A percentile compares a stretch with the other conserved stretches of the same genome.
Conservation (phyloP, 2,329 filamentous ascomycete species). For the Pseudopithomyces maydicus region DNA sequence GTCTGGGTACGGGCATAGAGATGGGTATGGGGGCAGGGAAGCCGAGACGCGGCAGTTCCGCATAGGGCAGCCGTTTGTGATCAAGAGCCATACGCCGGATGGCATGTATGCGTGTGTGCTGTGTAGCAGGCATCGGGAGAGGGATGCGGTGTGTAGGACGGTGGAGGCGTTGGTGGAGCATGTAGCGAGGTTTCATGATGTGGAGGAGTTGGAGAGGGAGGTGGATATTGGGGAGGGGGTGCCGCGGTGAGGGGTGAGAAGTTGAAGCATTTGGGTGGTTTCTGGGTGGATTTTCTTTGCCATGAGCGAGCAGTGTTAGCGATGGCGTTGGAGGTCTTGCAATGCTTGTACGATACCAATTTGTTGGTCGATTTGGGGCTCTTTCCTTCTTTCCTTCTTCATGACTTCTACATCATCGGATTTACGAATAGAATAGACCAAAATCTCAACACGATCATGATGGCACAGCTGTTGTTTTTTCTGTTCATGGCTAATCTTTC, state of each 20-base stretch:
- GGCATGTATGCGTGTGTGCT: slow-evolving; percentile 45
- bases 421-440: too few species aligned
- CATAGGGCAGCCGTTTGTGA: slow-evolving; percentile 43
- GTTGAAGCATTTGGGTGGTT: too few species aligned
- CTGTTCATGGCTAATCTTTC: too few species aligned
- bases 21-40: slow-evolving; percentile 34
- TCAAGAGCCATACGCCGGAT: slow-evolving; percentile 44
- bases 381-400: too few species aligned
- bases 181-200: slow-evolving; percentile 40
- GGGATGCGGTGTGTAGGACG: slow-evolving; percentile 42
- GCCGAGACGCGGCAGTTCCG: slow-evolving; percentile 43
- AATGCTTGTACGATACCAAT: neutral
- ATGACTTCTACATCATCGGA: too few species aligned
- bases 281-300: too few species aligned
- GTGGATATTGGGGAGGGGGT: slow-evolving; percentile 35
- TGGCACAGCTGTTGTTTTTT: too few species aligned
- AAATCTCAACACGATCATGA: too few species aligned
- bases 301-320: slow-evolving; percentile 1
- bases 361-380: neutral
- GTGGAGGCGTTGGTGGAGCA: slow-evolving; percentile 44
- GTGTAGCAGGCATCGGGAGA: slow-evolving; percentile 37
- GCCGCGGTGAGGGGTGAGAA: neutral
- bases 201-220: slow-evolving; percentile 38
- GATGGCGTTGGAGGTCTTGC: slow-evolving; percentile 7
- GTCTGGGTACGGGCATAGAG: too few species aligned